phyloP scores from a whole-genome alignment of 2,329 filamentous ascomycete genomes.

The Mollisiaceae sp. region DNA sequence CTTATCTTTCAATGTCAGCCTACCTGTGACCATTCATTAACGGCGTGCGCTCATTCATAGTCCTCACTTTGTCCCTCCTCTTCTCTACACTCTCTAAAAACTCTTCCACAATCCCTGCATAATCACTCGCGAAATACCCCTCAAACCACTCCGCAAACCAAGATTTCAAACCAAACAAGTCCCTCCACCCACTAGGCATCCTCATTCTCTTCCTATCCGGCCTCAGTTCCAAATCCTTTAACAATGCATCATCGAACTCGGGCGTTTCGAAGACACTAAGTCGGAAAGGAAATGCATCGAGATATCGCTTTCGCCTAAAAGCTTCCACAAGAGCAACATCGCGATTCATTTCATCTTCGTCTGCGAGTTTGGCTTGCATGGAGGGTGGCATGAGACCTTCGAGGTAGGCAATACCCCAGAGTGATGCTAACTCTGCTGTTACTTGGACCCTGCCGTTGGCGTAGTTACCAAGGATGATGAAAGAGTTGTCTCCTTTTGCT shows the following conservation, averaged over 20 bases:
- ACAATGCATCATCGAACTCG: slow-evolving; percentile 16
- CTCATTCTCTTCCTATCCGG: slow-evolving; percentile 23
- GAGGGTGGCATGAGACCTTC: slow-evolving; percentile 15
- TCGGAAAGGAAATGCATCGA: slow-evolving; percentile 6
- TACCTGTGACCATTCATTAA: background rate
- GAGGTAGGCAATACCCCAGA: slow-evolving; percentile 28
- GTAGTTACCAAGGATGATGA: slow-evolving; percentile 20
- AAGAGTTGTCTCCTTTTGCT: slow-evolving; percentile 16
- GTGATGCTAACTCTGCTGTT: slow-evolving; percentile 17
- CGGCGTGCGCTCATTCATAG: background rate
- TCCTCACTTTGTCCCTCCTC: slow-evolving; percentile 1
- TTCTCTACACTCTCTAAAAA: slow-evolving; percentile 17
- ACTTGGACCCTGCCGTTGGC: slow-evolving; percentile 9
- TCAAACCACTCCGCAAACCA: slow-evolving; percentile 29
- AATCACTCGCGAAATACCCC: slow-evolving; percentile 20
- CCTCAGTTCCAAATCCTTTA: slow-evolving; percentile 23
- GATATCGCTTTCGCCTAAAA: slow-evolving; percentile 20
- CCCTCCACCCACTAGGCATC: slow-evolving; percentile 16
- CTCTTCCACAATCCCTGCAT: slow-evolving; percentile 22
- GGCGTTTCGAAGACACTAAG: slow-evolving; percentile 17
- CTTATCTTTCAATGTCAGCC: background rate
- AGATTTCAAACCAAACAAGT: slow-evolving; percentile 22
- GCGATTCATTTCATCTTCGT: slow-evolving; percentile 22
- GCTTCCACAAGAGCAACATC: slow-evolving; percentile 23
- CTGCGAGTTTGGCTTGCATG: background rate